These are phyloP conservation scores for Coniochaeta prunicola DNA, from an alignment of 2,329 filamentous ascomycete species.

Conservation along the genomic window DNA sequence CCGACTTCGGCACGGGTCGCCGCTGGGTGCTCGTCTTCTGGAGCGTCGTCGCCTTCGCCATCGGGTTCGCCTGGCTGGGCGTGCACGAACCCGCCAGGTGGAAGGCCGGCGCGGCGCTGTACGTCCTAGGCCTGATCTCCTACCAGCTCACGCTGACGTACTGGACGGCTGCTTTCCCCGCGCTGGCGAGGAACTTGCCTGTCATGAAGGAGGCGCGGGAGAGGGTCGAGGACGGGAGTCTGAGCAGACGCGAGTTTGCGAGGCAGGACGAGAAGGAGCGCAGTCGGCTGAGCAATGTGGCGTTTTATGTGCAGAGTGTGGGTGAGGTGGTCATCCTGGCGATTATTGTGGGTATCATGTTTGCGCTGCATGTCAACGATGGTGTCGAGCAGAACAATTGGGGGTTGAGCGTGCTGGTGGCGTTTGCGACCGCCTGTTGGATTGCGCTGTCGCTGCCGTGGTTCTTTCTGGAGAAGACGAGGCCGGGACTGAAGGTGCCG, in stretches of 20 bases:
- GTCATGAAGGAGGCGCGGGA: constrained; percentile 23
- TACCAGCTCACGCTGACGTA: constrained; percentile 63
- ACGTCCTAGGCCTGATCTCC: constrained; percentile 59
- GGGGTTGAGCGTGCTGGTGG: constrained; percentile 58
- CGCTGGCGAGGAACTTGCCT: constrained; percentile 27
- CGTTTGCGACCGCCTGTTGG: constrained; percentile 59
- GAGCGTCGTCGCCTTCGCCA: constrained; percentile 52
- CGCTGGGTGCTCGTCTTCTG: constrained; percentile 56
- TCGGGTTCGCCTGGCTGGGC: constrained; percentile 62
- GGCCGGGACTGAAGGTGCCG: constrained; percentile 45
- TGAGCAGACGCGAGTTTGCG: constrained; percentile 54
- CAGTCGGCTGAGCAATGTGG: constrained; percentile 55
- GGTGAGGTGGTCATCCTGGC: constrained; percentile 56
- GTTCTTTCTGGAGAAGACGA: constrained; percentile 58
- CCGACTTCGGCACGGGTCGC: constrained; percentile 59
- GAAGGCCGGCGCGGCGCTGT: constrained; percentile 52
- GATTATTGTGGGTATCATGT: constrained; percentile 58
- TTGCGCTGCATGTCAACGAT: constrained; percentile 51
- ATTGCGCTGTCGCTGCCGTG: constrained; percentile 56
- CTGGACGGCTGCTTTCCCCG: constrained; percentile 54
- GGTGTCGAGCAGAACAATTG: constrained; percentile 56
- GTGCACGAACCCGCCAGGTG: constrained; percentile 54
- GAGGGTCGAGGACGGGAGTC: constrained; percentile 30
- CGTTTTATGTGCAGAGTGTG: constrained; percentile 57
- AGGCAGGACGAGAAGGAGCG: constrained; percentile 54